These are phyloP conservation scores for Vicia villosa DNA, from an alignment of 306 rosid species.

Conservation along the genomic window DNA sequence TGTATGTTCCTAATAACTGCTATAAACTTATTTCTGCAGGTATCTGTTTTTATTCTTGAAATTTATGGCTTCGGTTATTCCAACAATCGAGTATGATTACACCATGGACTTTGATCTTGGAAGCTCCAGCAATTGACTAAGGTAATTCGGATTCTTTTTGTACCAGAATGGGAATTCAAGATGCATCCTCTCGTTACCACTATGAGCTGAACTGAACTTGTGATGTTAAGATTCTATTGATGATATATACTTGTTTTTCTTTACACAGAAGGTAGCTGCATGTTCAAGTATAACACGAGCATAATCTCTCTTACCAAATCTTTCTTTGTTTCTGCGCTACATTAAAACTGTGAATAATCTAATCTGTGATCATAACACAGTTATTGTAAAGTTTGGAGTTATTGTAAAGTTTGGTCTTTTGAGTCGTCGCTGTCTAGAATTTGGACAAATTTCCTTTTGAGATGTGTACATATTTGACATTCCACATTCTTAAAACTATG, in stretches of 20 bases:
- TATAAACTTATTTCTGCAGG: slow-evolving; percentile 47
- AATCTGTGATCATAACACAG: no score
- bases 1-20: slow-evolving; percentile 3
- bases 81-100: slow-evolving; percentile 95
- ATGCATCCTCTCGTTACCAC: neutral
- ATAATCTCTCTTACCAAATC: slow-evolving; percentile 13
- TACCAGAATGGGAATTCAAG: neutral
- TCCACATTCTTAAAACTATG: neutral
- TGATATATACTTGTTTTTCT: neutral
- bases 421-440: slow-evolving; percentile 5
- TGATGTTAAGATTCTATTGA: neutral
- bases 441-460: slow-evolving; percentile 14
- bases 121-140: slow-evolving; percentile 70
- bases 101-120: slow-evolving; percentile 98
- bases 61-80: slow-evolving; percentile 96
- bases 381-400: slow-evolving; percentile 28
- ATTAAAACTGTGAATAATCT: slow-evolving; percentile 10
- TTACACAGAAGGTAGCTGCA: slow-evolving; percentile 39
- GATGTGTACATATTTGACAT: neutral
- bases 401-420: slow-evolving; percentile 15
- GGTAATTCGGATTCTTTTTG: slow-evolving; percentile 32
- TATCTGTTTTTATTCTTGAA: slow-evolving; percentile 93
- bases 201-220: neutral
- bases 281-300: slow-evolving; percentile 26
- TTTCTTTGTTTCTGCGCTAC: neutral